Evolutionary conservation across 2,329 filamentous ascomycete genomes (phyloP).

Genomic region (Ambrosiella xylebori): DNA sequence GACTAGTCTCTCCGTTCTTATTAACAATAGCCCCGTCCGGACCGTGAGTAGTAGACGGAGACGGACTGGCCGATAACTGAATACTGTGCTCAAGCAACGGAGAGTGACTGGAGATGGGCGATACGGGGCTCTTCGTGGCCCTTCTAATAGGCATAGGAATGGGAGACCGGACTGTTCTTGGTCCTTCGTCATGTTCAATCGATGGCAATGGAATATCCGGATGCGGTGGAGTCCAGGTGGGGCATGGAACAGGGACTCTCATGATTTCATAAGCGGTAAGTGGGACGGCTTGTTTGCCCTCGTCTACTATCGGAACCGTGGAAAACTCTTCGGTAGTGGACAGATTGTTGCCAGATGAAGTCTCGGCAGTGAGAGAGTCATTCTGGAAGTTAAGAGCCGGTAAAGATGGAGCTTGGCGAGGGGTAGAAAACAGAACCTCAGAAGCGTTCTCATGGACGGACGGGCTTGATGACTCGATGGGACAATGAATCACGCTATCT

Average conservation of each 20-base stretch:
- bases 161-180: neutral
- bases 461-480: neutral
- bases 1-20: neutral
- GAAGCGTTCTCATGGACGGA: neutral
- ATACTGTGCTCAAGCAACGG: neutral
- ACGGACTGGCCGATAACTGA: neutral
- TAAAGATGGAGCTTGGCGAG: neutral
- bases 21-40: neutral
- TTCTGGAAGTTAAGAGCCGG: constrained; percentile 5
- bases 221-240: neutral
- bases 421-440: neutral
- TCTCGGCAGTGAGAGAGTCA: neutral
- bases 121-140: neutral
- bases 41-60: neutral
- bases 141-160: neutral
- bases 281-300: neutral
- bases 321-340: neutral
- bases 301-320: neutral
- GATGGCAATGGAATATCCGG: neutral
- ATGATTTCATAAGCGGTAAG: neutral
- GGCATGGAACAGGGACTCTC: neutral
- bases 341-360: too few relatives aligned
- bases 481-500: neutral
- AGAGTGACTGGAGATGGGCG: neutral
- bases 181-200: neutral